A percentile compares a stretch with the other conserved stretches of the same genome.
Conservation (phyloP, 495 filamentous ascomycete species). For the Lepraria neglecta region DNA sequence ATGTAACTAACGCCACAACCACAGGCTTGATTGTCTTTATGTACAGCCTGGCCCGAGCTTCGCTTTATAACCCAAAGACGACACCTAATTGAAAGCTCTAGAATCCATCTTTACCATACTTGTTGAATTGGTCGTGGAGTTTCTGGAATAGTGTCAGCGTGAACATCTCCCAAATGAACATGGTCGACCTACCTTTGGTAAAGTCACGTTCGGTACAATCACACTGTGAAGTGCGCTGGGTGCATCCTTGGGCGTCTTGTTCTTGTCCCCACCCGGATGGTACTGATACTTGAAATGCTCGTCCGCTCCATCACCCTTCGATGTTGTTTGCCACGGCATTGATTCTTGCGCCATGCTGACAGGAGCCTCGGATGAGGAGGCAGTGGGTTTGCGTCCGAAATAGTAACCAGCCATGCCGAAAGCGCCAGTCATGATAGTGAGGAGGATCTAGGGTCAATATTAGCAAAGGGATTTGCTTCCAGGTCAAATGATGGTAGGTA, state of each 20-base stretch:
- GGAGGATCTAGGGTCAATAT: conserved; percentile 58
- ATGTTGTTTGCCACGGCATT: conserved; percentile 82
- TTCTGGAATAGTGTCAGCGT: conserved; percentile 45
- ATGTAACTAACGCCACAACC: not conserved
- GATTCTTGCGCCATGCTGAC: conserved; percentile 64
- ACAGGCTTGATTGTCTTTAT: conserved; percentile 8
- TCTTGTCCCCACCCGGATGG: conserved; percentile 81
- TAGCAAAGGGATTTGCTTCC: not conserved
- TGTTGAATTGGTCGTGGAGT: conserved; percentile 94
- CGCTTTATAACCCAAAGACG: not conserved
- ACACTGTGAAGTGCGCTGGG: conserved; percentile 92
- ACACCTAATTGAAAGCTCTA: conserved; percentile 7
- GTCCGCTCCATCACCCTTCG: conserved; percentile 41
- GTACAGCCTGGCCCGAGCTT: conserved; percentile 2
- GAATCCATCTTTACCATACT: conserved; percentile 82
- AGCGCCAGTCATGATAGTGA: conserved; percentile 84
- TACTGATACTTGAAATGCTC: conserved; percentile 79
- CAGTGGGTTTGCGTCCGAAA: conserved; percentile 81
- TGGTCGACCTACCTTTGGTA: conserved; percentile 66
- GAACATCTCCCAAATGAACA: not conserved
- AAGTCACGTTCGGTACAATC: conserved; percentile 82
- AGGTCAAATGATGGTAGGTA: conserved; percentile 25
- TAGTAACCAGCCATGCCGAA: conserved; percentile 84
- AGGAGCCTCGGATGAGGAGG: conserved; percentile 68
- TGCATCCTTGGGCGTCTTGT: conserved; percentile 71